A percentile compares a stretch with the other conserved stretches of the same genome.
Evolutionary conservation across 805 yeast species (phyloP).

Genomic region (Pichia sporocuriosa): DNA sequence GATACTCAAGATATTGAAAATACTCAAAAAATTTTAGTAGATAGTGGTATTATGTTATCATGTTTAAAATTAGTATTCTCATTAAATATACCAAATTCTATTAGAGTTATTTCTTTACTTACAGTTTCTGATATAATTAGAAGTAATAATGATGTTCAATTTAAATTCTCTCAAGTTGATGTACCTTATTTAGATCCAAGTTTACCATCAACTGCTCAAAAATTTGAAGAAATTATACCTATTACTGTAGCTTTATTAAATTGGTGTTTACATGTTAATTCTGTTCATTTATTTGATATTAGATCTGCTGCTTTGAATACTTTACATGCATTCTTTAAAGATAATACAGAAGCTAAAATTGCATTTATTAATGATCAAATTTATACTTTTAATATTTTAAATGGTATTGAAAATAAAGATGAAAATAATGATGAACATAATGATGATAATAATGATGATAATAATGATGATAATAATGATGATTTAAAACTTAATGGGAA

Average conservation of each 20-base stretch:
- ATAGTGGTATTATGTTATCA: conserved; percentile 56
- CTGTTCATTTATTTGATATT: conserved; percentile 79
- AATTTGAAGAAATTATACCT: conserved; percentile 43
- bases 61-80: conserved; percentile 68
- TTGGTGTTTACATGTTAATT: conserved; percentile 75
- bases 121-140: conserved; percentile 74
- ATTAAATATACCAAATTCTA: conserved; percentile 51
- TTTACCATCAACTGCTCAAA: conserved; percentile 27
- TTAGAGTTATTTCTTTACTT: conserved; percentile 62
- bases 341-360: conserved; percentile 53
- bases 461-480: background rate
- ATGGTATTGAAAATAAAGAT: conserved; percentile 17
- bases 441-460: conserved; percentile 2
- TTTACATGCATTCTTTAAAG: conserved; percentile 59
- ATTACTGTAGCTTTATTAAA: conserved; percentile 68
- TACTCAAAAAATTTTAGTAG: conserved; percentile 56
- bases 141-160: conserved; percentile 61
- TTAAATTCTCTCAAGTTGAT: conserved; percentile 69
- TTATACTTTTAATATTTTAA: conserved; percentile 30
- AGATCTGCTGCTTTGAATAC: conserved; percentile 66
- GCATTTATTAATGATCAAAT: conserved; percentile 67
- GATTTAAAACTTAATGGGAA: background rate
- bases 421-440: background rate
- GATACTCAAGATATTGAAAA: conserved; percentile 57
- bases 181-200: conserved; percentile 85